These are phyloP conservation scores for Cytidiella melzeri DNA, from an alignment of 768 basidiomycete genomes.

Conservation along the genomic window DNA sequence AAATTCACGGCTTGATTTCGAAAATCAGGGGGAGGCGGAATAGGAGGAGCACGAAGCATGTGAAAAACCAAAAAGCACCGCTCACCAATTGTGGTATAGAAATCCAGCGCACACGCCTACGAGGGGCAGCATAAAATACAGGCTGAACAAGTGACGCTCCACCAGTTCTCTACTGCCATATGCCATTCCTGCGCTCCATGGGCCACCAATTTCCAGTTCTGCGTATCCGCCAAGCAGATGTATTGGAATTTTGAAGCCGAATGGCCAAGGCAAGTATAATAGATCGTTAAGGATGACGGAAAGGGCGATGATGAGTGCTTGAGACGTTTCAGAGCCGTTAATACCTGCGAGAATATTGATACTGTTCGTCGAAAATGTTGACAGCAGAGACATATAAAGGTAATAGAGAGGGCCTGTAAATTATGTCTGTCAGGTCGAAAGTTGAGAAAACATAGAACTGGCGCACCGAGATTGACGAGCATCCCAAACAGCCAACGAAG, in stretches of 20 bases:
- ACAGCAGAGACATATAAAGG: conserved; percentile 91
- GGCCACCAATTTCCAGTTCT: conserved; percentile 70
- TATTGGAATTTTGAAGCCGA: conserved; percentile 65
- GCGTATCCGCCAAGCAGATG: conserved; percentile 61
- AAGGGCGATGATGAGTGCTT: conserved; percentile 86
- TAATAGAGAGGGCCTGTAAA: conserved; percentile 86
- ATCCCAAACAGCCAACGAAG: conserved; percentile 67
- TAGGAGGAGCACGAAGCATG: not conserved
- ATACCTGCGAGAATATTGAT: conserved; percentile 99
- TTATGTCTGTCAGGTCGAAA: conserved; percentile 2
- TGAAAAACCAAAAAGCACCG: not conserved
- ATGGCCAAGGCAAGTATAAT: conserved; percentile 87
- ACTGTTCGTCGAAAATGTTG: conserved; percentile 95
- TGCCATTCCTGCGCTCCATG: conserved; percentile 80
- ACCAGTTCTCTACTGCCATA: conserved; percentile 83
- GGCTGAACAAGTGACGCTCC: conserved; percentile 88
- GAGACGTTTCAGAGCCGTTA: conserved; percentile 93
- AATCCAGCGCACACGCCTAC: conserved; percentile 88
- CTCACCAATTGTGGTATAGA: conserved; percentile 94
- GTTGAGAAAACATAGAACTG: not conserved
- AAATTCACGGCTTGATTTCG: not conserved
- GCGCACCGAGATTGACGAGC: conserved; percentile 81
- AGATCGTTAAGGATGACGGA: conserved; percentile 91
- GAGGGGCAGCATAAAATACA: conserved; percentile 96
- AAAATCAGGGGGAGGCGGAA: not conserved